phyloP scores from a whole-genome alignment of 768 basidiomycete genomes.

The Trametes punicea region DNA sequence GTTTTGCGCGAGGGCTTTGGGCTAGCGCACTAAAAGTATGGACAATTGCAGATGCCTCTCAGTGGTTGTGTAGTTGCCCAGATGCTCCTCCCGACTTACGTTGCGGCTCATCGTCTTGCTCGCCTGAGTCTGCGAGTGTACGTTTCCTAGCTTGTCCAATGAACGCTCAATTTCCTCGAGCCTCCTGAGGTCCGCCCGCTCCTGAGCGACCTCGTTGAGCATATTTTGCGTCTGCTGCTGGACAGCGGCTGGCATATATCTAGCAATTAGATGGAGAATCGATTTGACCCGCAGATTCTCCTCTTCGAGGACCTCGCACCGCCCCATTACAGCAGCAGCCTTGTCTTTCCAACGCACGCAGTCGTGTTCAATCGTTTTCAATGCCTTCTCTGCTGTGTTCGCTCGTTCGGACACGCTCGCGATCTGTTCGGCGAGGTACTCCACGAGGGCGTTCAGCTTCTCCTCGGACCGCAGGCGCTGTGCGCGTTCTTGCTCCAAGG shows the following conservation, averaged over 20 bases:
- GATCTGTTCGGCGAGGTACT: slow-evolving; percentile 15
- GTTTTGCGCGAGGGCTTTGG: background rate
- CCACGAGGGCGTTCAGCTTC: slow-evolving; percentile 3
- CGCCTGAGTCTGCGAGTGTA: background rate
- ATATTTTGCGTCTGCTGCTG: slow-evolving; percentile 21
- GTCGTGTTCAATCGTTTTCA: slow-evolving; percentile 13
- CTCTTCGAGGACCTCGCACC: slow-evolving; percentile 24
- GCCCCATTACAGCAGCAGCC: slow-evolving; percentile 19
- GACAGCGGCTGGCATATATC: slow-evolving; percentile 14
- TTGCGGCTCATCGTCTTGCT: too few species aligned
- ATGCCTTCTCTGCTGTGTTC: slow-evolving; percentile 3
- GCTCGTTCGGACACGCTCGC: slow-evolving; percentile 5
- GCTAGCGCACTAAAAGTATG: background rate
- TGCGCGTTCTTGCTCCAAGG: slow-evolving; percentile 8
- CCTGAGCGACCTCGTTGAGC: slow-evolving; percentile 9
- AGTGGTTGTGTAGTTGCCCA: too few species aligned
- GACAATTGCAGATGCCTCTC: too few species aligned
- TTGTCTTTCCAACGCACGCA: slow-evolving; percentile 22
- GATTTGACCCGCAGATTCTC: slow-evolving; percentile 24
- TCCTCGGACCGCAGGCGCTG: slow-evolving; percentile 8
- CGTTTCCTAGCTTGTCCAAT: background rate
- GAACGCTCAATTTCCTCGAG: slow-evolving; percentile 2
- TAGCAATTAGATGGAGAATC: slow-evolving; percentile 19
- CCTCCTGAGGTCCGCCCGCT: slow-evolving; percentile 7
- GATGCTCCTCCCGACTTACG: too few species aligned